Evolutionary conservation across 441 rosid species (phyloP).

Genomic region (Corymbia calophylla): DNA sequence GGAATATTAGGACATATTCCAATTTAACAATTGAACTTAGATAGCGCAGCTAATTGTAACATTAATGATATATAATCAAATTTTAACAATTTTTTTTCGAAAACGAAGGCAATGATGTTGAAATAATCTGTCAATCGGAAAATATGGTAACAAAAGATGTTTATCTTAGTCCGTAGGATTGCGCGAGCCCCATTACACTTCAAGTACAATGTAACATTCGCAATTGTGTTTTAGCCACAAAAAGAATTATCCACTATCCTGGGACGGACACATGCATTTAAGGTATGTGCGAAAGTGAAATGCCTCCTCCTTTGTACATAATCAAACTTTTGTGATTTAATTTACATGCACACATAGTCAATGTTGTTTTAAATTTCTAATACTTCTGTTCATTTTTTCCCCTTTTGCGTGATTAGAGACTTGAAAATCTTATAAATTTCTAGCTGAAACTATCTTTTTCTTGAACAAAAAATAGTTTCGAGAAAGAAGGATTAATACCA

Average conservation of each 20-base stretch:
- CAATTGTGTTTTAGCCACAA: background rate
- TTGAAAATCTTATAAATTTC: background rate
- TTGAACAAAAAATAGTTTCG: rapidly evolving
- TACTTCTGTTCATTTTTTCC: background rate
- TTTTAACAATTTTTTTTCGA: background rate
- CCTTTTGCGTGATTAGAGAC: background rate
- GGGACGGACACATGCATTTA: background rate
- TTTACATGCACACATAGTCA: background rate
- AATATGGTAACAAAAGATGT: background rate
- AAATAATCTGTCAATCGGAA: background rate
- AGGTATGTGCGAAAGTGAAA: background rate
- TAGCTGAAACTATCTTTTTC: background rate
- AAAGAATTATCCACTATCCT: background rate
- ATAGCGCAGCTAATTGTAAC: background rate
- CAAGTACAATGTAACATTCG: background rate
- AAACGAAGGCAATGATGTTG: background rate
- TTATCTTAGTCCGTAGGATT: rapidly evolving
- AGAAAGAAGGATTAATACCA: background rate
- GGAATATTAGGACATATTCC: background rate
- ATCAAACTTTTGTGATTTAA: background rate
- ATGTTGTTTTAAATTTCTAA: background rate
- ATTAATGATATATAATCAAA: background rate
- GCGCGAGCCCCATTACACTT: background rate
- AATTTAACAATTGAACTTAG: background rate
- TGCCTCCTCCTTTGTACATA: background rate